These are phyloP conservation scores for Martensiomyces pterosporus DNA, from an alignment of 192 early-diverging fungal genomes.

Conservation along the genomic window DNA sequence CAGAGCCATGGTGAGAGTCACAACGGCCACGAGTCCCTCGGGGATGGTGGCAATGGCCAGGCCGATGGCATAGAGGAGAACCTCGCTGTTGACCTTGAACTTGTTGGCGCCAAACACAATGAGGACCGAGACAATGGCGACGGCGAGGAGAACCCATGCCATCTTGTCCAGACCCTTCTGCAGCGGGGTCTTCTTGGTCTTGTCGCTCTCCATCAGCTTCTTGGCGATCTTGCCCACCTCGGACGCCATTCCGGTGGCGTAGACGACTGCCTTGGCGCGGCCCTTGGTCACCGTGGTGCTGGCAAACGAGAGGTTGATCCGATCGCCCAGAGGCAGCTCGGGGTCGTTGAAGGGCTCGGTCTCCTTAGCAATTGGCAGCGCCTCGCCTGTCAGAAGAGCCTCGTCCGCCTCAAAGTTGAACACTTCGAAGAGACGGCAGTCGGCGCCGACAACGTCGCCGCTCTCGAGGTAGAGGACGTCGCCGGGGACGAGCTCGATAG, in stretches of 20 bases:
- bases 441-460: conserved; percentile 92
- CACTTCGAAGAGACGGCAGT: conserved; percentile 76
- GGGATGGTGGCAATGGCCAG: conserved; percentile 94
- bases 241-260: conserved; percentile 76
- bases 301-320: conserved; percentile 87
- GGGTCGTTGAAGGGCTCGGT: conserved; percentile 61
- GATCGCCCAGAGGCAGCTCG: conserved; percentile 79
- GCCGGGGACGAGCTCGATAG: conserved; percentile 79
- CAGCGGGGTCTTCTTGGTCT: conserved; percentile 57
- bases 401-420: conserved; percentile 92
- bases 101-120: conserved; percentile 76
- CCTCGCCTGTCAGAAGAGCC: conserved; percentile 89
- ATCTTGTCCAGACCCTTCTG: conserved; percentile 70
- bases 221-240: conserved; percentile 92
- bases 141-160: conserved; percentile 69
- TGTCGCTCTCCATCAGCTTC: conserved; percentile 60
- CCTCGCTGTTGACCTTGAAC: conserved; percentile 57
- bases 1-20: conserved; percentile 90
- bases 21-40: conserved; percentile 90
- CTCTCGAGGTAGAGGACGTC: conserved; percentile 90
- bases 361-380: conserved; percentile 74
- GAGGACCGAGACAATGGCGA: conserved; percentile 70
- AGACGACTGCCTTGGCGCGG: conserved; percentile 86
- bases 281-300: conserved; percentile 86
- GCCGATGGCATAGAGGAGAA: conserved; percentile 73